These are phyloP conservation scores for Umbelopsis sp. DNA, from an alignment of 192 early-diverging fungal species.

Conservation along the genomic window DNA sequence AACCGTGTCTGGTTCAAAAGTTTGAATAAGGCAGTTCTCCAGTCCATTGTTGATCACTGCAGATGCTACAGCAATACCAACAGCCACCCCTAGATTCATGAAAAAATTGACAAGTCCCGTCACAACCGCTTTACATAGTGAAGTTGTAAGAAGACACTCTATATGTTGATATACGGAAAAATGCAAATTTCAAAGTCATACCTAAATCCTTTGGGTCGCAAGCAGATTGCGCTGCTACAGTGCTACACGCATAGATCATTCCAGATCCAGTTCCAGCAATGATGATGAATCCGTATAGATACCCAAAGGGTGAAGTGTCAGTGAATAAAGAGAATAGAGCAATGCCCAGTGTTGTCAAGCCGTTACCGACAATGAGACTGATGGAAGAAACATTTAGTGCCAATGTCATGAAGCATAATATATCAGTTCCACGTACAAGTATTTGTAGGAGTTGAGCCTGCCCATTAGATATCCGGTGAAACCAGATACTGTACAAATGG, in stretches of 20 bases:
- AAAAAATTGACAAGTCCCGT: constrained; percentile 38
- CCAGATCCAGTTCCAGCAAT: constrained; percentile 37
- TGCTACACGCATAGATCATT: constrained; percentile 32
- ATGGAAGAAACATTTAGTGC: not conserved
- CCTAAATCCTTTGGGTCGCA: constrained; percentile 31
- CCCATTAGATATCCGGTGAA: constrained; percentile 26
- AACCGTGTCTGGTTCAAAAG: not conserved
- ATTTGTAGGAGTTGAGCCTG: constrained; percentile 18
- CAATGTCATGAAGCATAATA: not conserved
- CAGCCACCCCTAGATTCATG: constrained; percentile 31
- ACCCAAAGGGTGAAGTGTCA: not conserved
- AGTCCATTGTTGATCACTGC: constrained; percentile 32
- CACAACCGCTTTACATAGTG: constrained; percentile 22
- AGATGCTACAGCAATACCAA: constrained; percentile 32
- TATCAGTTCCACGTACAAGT: constrained; percentile 18
- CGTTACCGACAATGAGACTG: constrained; percentile 50
- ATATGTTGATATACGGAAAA: not conserved
- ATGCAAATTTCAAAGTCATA: too few relatives aligned
- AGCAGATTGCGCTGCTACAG: constrained; percentile 37
- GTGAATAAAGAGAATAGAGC: constrained; percentile 65
- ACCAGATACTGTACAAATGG: constrained; percentile 22
- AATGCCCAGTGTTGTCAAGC: constrained; percentile 62
- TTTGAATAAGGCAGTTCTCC: not conserved
- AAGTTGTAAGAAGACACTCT: not conserved
- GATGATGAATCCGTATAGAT: constrained; percentile 28